Evolutionary conservation across 305 asterid genomes (phyloP).

Genomic region (Fraxinus albicans): DNA sequence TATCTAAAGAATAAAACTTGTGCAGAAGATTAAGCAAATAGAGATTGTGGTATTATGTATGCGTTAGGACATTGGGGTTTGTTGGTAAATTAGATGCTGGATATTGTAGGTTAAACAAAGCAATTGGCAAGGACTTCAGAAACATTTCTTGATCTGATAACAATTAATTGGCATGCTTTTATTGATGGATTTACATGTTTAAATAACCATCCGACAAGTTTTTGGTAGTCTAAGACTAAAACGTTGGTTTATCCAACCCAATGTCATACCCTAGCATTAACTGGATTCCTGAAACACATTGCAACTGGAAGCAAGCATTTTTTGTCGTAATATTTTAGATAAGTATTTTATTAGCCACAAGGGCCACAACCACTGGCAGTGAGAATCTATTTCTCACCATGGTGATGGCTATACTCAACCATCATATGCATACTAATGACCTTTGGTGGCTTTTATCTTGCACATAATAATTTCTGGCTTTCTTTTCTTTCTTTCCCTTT

Average conservation of each 20-base stretch:
- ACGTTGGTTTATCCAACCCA: background rate
- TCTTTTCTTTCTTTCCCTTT: background rate
- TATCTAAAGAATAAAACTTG: background rate
- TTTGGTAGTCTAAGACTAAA: background rate
- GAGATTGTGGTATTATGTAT: background rate
- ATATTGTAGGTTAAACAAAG: background rate
- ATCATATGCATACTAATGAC: background rate
- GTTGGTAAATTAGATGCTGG: background rate
- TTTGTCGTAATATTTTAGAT: background rate
- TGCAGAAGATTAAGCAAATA: background rate
- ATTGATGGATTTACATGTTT: background rate
- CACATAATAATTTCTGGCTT: background rate
- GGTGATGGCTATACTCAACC: slow-evolving; percentile 3
- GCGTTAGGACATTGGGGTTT: background rate
- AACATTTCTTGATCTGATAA: background rate
- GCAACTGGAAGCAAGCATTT: slow-evolving; percentile 1
- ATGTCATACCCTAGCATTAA: background rate
- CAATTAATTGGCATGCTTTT: background rate
- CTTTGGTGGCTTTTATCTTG: background rate
- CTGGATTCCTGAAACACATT: background rate
- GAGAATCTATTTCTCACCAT: slow-evolving; percentile 9
- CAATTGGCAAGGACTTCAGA: background rate
- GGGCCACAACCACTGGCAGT: background rate
- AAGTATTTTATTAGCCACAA: background rate
- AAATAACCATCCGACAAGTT: background rate